A percentile compares a stretch with the other conserved stretches of the same genome.
Evolutionary conservation across 2,329 filamentous ascomycete species (phyloP).

Genomic region (Epichloe bromicola): DNA sequence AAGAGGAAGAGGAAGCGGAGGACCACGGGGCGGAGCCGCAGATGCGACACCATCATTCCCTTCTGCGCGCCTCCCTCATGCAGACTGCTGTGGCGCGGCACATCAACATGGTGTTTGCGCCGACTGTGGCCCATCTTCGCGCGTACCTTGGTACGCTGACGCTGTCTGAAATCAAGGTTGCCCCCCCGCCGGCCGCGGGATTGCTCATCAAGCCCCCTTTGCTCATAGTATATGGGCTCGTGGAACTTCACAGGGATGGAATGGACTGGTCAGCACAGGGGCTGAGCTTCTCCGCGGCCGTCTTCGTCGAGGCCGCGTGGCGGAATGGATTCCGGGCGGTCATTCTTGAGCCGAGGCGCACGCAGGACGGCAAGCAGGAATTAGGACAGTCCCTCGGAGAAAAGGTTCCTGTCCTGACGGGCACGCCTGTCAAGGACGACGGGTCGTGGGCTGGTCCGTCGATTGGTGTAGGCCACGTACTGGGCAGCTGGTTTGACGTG

Average conservation of each 20-base stretch:
- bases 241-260: constrained; percentile 52
- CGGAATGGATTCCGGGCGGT: constrained; percentile 30
- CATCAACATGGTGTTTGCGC: constrained; percentile 58
- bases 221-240: constrained; percentile 51
- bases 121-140: constrained; percentile 64
- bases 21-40: neutral
- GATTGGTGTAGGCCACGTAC: constrained; percentile 42
- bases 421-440: constrained; percentile 37
- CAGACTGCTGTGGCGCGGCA: constrained; percentile 56
- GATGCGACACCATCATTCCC: constrained; percentile 10
- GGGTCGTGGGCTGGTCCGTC: constrained; percentile 44
- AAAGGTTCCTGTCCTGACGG: constrained; percentile 49
- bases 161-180: constrained; percentile 21
- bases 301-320: constrained; percentile 46
- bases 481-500: constrained; percentile 50
- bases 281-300: constrained; percentile 47
- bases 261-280: constrained; percentile 68
- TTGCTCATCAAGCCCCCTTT: constrained; percentile 20
- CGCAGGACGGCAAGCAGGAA: constrained; percentile 13
- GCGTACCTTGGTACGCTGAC: constrained; percentile 55
- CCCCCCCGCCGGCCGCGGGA: constrained; percentile 21
- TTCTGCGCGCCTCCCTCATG: constrained; percentile 53
- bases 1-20: neutral
- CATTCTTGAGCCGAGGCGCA: constrained; percentile 31
- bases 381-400: constrained; percentile 32